Evolutionary conservation across 2,329 filamentous ascomycete genomes (phyloP), one percentile per base, ranked within the genome.

Genomic region (Botrytis byssoidea): DNA sequence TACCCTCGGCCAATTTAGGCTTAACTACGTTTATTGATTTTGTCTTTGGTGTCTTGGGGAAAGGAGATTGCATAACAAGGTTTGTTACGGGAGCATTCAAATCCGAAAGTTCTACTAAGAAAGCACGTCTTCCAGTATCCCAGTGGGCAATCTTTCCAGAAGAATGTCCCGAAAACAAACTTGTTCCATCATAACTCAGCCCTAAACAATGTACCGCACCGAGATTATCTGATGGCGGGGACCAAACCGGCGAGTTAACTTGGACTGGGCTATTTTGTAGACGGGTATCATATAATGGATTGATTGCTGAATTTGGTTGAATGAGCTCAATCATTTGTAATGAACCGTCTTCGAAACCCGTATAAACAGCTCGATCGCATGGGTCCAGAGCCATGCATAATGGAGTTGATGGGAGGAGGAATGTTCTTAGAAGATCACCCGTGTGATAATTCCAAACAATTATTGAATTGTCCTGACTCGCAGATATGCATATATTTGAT

Each of bases 361-460:
- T 89, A 79, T 95, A 97, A 74, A 96, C 89, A 7, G 92, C 94
- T 70, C 95, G 89, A 76, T 95, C 92, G 74, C 91, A 93, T 0
- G 95, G 92, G 82, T 98, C 96, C 7, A 98, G 85, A 14, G 89
- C 85, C 48, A 95, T 82, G 78, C 91, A 94, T 44, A 92, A 85
- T 25, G 95, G 93, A 29, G 88, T 85, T n/a, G 87, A 86, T 2
- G 93, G 89, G 73, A 98, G 89, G 59, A 98, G 86, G 76, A 97
- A 90, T 6, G 94, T 98, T 61, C 95, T 90, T 73, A 98, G 84
- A 18, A 92, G 86, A 74, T 89, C 88, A 57, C 93, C 93, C 0
- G 90, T 93, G 75, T 91, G 89, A 81, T 97, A 97, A 83, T 98
- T 95, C 96, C 96, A 99, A 74, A 97, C 86, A 79, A 97, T 91